A percentile compares a stretch with the other conserved stretches of the same genome.
phyloP scores from a whole-genome alignment of 148 eudicot genomes.

The Amaranthus palmeri region DNA sequence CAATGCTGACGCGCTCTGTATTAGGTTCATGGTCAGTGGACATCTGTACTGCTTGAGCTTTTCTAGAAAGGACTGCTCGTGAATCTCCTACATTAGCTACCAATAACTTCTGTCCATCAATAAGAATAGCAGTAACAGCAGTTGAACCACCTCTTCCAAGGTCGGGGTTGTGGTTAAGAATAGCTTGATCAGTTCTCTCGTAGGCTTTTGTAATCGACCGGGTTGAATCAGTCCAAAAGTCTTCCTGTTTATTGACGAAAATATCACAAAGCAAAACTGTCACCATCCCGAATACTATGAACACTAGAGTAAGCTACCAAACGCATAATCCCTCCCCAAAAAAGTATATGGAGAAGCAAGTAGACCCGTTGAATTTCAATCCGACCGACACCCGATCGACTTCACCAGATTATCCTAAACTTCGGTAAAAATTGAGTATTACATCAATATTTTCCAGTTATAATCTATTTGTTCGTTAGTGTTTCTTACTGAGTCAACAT shows the following conservation, averaged over 20 bases:
- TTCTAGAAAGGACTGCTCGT: constrained; percentile 67
- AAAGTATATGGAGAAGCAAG: background rate
- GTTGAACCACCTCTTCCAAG: constrained; percentile 88
- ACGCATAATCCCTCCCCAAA: background rate
- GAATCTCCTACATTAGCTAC: constrained; percentile 88
- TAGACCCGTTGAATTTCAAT: no score
- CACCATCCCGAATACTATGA: background rate
- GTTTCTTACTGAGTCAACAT: no score
- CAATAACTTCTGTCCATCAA: constrained; percentile 55
- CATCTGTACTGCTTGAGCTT: constrained; percentile 62
- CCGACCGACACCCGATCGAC: no score
- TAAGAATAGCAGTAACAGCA: constrained; percentile 78
- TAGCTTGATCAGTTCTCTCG: constrained; percentile 69
- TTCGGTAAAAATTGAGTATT: no score
- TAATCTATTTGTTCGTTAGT: no score
- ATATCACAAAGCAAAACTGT: background rate
- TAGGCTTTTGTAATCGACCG: constrained; percentile 65
- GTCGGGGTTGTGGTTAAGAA: constrained; percentile 64
- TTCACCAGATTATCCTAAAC: no score
- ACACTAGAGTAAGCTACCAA: background rate
- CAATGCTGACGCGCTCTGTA: constrained; percentile 68
- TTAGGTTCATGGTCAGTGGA: constrained; percentile 74
- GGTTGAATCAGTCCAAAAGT: constrained; percentile 62
- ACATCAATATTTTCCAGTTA: no score
- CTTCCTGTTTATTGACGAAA: constrained; percentile 39